Conservation (phyloP, 139 green algal species). For the Pleodorina starrii region DNA sequence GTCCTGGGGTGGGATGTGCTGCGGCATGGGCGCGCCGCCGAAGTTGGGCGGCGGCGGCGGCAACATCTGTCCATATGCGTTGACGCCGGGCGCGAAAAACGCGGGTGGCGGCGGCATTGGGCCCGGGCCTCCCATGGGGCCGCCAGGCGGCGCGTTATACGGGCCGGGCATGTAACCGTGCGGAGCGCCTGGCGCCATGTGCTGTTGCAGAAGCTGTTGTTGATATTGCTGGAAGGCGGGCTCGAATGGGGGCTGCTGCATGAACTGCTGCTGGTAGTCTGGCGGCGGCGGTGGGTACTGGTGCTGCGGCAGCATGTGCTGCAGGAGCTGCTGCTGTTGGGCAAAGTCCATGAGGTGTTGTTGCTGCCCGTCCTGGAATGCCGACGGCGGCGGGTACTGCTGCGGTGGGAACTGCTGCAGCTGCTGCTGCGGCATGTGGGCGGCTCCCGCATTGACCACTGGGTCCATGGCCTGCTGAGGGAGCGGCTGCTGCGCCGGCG, state of each 20-base stretch:
- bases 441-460: background rate
- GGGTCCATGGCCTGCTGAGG: background rate
- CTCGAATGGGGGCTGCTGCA: background rate
- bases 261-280: conserved; percentile 27
- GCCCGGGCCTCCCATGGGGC: background rate
- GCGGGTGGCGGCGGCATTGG: background rate
- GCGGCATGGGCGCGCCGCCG: background rate
- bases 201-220: conserved; percentile 13
- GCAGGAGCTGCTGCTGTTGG: background rate
- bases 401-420: background rate
- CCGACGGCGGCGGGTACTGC: background rate
- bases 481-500: background rate
- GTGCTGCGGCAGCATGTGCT: background rate
- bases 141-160: background rate
- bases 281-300: background rate
- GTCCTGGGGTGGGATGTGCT: background rate
- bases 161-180: background rate
- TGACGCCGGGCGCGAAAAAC: background rate
- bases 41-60: background rate
- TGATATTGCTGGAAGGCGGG: conserved; percentile 11
- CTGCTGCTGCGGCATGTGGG: background rate
- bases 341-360: background rate
- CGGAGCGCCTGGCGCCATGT: background rate
- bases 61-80: conserved; percentile 14
- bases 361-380: background rate